phyloP scores from a whole-genome alignment of 352 stramenopile genomes.

The Pythium apleroticum region DNA sequence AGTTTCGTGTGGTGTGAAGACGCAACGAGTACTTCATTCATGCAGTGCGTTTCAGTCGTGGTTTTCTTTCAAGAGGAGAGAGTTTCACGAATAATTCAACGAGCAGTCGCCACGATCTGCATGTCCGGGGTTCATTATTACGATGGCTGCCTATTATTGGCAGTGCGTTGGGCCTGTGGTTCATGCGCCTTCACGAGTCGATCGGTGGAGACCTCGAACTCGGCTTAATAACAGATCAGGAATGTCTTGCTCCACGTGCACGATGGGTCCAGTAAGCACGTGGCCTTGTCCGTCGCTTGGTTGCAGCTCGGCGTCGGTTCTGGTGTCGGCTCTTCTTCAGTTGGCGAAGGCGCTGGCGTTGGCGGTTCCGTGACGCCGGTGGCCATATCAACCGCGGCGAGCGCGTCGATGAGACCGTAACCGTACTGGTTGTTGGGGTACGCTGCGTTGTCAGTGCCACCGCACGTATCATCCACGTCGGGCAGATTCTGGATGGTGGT shows the following conservation, averaged over 20 bases:
- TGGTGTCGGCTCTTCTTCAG: neutral
- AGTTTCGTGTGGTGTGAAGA: too few relatives aligned
- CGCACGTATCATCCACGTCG: constrained; percentile 14
- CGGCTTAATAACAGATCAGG: constrained; percentile 1
- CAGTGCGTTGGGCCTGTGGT: too few relatives aligned
- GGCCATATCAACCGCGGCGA: neutral
- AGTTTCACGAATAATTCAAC: too few relatives aligned
- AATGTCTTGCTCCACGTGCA: constrained; percentile 2
- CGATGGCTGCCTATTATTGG: too few relatives aligned
- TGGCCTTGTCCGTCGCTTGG: neutral
- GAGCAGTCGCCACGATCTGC: too few relatives aligned
- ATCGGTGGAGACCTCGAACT: too few relatives aligned
- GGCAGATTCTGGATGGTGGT: neutral
- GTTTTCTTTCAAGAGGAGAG: too few relatives aligned
- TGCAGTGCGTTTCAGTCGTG: too few relatives aligned
- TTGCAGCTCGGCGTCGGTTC: neutral
- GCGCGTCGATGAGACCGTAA: constrained; percentile 26
- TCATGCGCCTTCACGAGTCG: too few relatives aligned
- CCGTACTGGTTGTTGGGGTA: constrained; percentile 35
- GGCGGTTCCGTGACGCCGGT: neutral
- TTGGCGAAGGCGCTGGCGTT: neutral
- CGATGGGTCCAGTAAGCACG: neutral
- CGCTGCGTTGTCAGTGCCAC: constrained; percentile 10
- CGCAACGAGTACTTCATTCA: too few relatives aligned
- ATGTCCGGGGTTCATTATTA: too few relatives aligned